These are phyloP conservation scores for Starmerella vitae DNA, from an alignment of 805 yeast genomes.

Conservation along the genomic window DNA sequence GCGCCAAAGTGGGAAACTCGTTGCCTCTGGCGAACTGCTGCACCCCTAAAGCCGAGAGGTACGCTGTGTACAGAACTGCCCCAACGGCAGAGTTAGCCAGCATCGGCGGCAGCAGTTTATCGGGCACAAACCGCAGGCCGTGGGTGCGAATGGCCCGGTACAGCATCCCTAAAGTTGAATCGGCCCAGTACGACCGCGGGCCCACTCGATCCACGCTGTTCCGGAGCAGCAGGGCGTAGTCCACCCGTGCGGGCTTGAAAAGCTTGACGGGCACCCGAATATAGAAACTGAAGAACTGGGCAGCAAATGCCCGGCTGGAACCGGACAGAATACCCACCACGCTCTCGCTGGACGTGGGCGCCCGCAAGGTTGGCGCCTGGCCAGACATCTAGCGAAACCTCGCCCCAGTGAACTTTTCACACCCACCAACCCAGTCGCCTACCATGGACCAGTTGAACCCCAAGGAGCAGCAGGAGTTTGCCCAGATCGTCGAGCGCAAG, in stretches of 20 bases:
- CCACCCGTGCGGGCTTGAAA: slow-evolving; percentile 82
- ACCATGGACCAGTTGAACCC: slow-evolving; percentile 85
- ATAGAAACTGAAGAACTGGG: slow-evolving; percentile 65
- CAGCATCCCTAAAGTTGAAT: slow-evolving; percentile 66
- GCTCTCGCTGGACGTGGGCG: slow-evolving; percentile 20
- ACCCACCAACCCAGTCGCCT: not conserved
- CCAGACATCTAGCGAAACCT: slow-evolving; percentile 10
- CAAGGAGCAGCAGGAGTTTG: slow-evolving; percentile 94
- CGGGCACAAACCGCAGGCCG: slow-evolving; percentile 82
- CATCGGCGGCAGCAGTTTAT: slow-evolving; percentile 74
- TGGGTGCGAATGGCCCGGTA: slow-evolving; percentile 55
- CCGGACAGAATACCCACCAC: slow-evolving; percentile 71
- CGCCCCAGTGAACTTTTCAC: not conserved
- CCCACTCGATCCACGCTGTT: slow-evolving; percentile 12
- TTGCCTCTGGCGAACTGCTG: slow-evolving; percentile 17
- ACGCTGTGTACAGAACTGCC: slow-evolving; percentile 68
- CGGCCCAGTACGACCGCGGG: slow-evolving; percentile 41
- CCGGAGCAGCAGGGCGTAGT: slow-evolving; percentile 41
- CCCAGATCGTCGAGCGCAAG: slow-evolving; percentile 87
- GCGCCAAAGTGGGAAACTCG: slow-evolving; percentile 36
- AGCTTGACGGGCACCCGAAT: slow-evolving; percentile 70
- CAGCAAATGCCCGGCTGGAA: slow-evolving; percentile 70
- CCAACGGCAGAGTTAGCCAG: slow-evolving; percentile 86
- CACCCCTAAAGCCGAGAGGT: slow-evolving; percentile 34
- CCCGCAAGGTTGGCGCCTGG: slow-evolving; percentile 10